Conservation (phyloP, 257 asterid species). For the Ehretia macrophylla region DNA sequence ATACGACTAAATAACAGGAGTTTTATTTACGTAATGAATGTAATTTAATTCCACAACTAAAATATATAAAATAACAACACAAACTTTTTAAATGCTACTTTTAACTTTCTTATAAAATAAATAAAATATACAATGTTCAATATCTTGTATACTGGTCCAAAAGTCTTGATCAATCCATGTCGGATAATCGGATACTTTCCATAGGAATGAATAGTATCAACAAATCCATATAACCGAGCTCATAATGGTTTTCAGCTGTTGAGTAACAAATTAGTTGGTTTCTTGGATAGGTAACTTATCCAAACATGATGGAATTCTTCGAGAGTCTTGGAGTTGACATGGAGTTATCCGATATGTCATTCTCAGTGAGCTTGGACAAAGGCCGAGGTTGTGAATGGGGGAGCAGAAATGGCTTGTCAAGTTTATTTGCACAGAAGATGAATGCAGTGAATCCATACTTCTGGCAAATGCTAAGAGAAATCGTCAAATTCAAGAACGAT, state of each 20-base stretch:
- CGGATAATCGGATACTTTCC: too few relatives aligned
- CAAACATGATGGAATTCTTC: constrained; percentile 96
- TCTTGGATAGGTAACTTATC: constrained; percentile 77
- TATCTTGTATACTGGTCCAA: too few relatives aligned
- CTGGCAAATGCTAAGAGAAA: constrained; percentile 84
- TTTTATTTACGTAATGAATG: too few relatives aligned
- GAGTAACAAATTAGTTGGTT: background rate
- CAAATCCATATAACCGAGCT: too few relatives aligned
- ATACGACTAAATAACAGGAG: too few relatives aligned
- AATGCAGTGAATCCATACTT: constrained; percentile 66
- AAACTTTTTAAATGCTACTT: too few relatives aligned
- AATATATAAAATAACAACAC: too few relatives aligned
- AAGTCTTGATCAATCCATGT: too few relatives aligned
- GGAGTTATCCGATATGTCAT: constrained; percentile 96
- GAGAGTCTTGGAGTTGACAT: constrained; percentile 85
- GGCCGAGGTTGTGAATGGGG: constrained; percentile 95
- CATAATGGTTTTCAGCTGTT: background rate
- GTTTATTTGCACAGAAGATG: constrained; percentile 86
- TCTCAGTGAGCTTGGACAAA: constrained; percentile 81
- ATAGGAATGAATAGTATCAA: too few relatives aligned
- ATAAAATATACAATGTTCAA: too few relatives aligned
- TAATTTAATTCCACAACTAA: too few relatives aligned
- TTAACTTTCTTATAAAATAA: too few relatives aligned
- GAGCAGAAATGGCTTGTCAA: constrained; percentile 63
- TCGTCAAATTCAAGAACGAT: constrained; percentile 74